Percentiles rank a stretch among this genome's conserved stretches.
Evolutionary conservation across 345 rosid species (phyloP).

Genomic region (Atalantia buxifolia): DNA sequence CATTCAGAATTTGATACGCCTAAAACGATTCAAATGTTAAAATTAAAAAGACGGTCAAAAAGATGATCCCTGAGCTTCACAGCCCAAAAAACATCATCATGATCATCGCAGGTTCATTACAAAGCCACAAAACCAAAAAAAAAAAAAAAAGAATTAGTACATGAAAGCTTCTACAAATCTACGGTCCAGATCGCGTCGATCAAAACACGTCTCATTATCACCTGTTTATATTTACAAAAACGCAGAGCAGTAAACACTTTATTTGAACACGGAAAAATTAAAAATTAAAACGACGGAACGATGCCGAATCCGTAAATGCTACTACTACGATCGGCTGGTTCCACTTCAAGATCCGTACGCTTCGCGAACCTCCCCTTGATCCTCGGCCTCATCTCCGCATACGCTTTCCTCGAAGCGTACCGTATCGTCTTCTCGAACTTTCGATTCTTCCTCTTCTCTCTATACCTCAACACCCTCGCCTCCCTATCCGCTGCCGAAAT

Average conservation of each 20-base stretch:
- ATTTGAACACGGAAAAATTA: neutral
- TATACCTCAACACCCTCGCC: conserved; percentile 92
- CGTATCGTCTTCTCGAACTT: conserved; percentile 97
- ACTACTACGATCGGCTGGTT: conserved; percentile 32
- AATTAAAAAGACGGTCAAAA: neutral
- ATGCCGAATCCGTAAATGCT: conserved; percentile 59
- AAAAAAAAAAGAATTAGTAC: neutral
- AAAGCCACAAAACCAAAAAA: neutral
- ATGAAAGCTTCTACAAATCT: neutral
- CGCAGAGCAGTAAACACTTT: neutral
- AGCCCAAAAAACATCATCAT: neutral
- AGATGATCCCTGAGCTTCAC: neutral
- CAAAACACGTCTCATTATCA: neutral
- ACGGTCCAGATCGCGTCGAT: conserved; percentile 3
- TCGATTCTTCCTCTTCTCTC: conserved; percentile 94
- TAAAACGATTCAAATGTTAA: neutral
- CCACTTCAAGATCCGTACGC: conserved; percentile 41
- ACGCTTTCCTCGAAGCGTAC: conserved; percentile 89
- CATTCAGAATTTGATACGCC: neutral
- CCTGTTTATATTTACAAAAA: conserved; percentile 1
- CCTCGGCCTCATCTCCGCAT: conserved; percentile 85
- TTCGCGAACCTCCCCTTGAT: conserved; percentile 95
- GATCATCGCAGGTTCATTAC: neutral
- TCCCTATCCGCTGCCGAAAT: conserved; percentile 80
- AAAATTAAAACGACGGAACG: conserved; percentile 64